A percentile compares a stretch with the other conserved stretches of the same genome.
Evolutionary conservation across 306 rosid species (phyloP).

Genomic region (Alnus glutinosa): DNA sequence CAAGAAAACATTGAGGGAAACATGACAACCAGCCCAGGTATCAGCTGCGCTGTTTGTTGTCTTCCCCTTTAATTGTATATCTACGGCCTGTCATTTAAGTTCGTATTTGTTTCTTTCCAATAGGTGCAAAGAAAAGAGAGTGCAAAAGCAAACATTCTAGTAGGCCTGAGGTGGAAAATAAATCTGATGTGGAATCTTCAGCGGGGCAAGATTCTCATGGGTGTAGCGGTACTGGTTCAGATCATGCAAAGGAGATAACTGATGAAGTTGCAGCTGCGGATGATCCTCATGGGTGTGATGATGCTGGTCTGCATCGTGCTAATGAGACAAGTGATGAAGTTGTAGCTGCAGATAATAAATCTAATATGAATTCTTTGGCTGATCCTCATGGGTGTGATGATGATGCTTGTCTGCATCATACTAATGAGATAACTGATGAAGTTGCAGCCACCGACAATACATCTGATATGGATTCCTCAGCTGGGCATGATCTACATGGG

Average conservation of each 20-base stretch:
- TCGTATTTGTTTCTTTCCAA: slow-evolving; percentile 19
- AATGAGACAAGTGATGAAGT: background rate
- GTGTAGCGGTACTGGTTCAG: slow-evolving; percentile 26
- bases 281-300: background rate
- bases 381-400: slow-evolving; percentile 33
- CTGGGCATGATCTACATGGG: slow-evolving; percentile 12
- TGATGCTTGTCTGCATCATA: slow-evolving; percentile 17
- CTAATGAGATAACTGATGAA: slow-evolving; percentile 27
- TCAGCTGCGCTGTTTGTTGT: slow-evolving; percentile 8
- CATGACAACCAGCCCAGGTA: slow-evolving; percentile 39
- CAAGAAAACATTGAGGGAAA: slow-evolving; percentile 51
- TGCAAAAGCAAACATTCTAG: slow-evolving; percentile 32
- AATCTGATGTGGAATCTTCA: slow-evolving; percentile 43
- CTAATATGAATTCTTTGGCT: slow-evolving; percentile 26
- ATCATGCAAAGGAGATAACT: slow-evolving; percentile 11
- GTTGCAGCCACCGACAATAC: slow-evolving; percentile 14
- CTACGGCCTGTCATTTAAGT: slow-evolving; percentile 17
- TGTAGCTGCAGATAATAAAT: background rate
- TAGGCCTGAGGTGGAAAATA: slow-evolving; percentile 30
- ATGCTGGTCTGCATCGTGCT: background rate
- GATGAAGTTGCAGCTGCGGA: slow-evolving; percentile 28
- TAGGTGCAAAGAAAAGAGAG: slow-evolving; percentile 52
- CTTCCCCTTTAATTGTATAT: slow-evolving; percentile 11
- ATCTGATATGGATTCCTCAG: background rate
- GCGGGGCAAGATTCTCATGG: slow-evolving; percentile 30